Percentiles rank a stretch among this genome's conserved stretches.
These are phyloP conservation scores for Pelargonium fulgidum DNA, from an alignment of 441 rosid species.

Conservation along the genomic window DNA sequence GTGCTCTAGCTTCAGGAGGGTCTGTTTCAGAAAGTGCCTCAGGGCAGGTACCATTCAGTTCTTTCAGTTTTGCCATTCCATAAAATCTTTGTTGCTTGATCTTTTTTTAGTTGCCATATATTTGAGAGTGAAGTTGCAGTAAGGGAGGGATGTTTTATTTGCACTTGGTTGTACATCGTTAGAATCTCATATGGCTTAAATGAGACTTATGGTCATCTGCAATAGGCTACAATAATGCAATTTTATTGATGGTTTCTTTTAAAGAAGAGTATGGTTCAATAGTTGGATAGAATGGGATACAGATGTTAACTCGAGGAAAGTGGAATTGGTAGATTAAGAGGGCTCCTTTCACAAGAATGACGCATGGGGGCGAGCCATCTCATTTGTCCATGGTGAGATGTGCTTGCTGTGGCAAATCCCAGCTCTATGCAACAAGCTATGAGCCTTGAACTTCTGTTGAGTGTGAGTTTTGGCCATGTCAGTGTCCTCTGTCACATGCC, in stretches of 20 bases:
- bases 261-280: not conserved
- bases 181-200: not conserved
- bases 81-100: not conserved
- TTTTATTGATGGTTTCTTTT: no score
- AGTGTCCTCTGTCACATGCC: not conserved
- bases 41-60: conserved; percentile 60
- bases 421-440: not conserved
- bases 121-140: not conserved
- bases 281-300: not conserved
- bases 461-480: not conserved
- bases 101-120: not conserved
- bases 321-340: conserved; percentile 1
- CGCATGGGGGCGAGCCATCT: not conserved
- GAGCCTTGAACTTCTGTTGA: not conserved
- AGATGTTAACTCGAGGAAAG: not conserved
- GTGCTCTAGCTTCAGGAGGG: conserved; percentile 76
- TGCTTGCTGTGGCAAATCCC: not conserved
- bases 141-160: not conserved
- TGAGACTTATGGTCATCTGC: not conserved
- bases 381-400: not conserved
- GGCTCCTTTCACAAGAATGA: not conserved
- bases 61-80: not conserved
- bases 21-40: conserved; percentile 68
- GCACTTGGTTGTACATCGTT: not conserved
- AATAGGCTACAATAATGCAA: no score